Conservation (phyloP, 495 filamentous ascomycete species). For the Aspergillus coremiiformis region DNA sequence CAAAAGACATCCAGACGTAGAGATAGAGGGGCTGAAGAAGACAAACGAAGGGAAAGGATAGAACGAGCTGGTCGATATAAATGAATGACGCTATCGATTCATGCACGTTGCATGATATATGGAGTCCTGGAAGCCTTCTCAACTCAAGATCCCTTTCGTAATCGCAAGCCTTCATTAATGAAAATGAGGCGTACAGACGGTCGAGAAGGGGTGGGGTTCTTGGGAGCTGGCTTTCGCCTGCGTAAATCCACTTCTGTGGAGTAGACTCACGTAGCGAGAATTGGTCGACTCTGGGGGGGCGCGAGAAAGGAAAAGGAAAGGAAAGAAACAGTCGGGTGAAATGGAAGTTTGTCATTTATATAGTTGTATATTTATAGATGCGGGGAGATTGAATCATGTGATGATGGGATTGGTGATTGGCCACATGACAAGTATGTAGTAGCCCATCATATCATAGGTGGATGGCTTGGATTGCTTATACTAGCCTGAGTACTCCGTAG, state of each 20-base stretch:
- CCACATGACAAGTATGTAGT: neutral
- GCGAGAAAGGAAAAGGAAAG: slow-evolving; percentile 17
- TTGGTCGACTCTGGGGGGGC: slow-evolving; percentile 38
- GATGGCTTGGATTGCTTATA: too few relatives aligned
- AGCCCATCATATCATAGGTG: too few relatives aligned
- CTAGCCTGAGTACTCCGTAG: too few relatives aligned
- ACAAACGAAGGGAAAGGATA: slow-evolving; percentile 28
- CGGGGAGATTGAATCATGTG: slow-evolving; percentile 12
- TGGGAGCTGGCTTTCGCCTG: slow-evolving; percentile 25
- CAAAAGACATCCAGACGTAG: slow-evolving; percentile 19
- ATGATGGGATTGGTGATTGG: slow-evolving; percentile 5
- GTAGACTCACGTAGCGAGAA: slow-evolving; percentile 22
- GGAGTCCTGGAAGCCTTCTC: slow-evolving; percentile 33
- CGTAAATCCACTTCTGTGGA: slow-evolving; percentile 17
- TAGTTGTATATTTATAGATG: slow-evolving; percentile 3
- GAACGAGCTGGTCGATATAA: slow-evolving; percentile 29
- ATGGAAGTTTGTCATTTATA: too few relatives aligned
- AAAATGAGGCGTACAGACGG: slow-evolving; percentile 4
- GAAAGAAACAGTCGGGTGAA: slow-evolving; percentile 13
- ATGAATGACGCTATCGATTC: slow-evolving; percentile 33
- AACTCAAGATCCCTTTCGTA: slow-evolving; percentile 20
- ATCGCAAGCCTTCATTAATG: slow-evolving; percentile 15
- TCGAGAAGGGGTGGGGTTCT: slow-evolving; percentile 10
- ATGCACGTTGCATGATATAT: slow-evolving; percentile 28
- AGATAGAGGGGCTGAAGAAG: slow-evolving; percentile 21